Evolutionary conservation across 441 rosid genomes (phyloP), one percentile per base, ranked within the genome.

Genomic region (Populus hybrid): DNA sequence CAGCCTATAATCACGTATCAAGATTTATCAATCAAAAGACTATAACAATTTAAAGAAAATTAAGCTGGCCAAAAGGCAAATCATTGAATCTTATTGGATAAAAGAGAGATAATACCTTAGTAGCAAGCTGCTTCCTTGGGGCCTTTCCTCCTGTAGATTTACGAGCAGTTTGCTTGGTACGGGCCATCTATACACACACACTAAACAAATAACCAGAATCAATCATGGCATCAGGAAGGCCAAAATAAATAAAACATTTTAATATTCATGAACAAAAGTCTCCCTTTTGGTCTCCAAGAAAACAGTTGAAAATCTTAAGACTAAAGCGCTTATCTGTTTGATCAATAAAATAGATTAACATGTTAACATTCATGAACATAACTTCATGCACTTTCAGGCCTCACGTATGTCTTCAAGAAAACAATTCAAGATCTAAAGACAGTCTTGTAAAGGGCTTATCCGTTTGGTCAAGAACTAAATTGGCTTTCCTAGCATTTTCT

Each of bases 151-250:
- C 88, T 5, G 88, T 86, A 1, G 91, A 88, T 36, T 88, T 88
- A 9, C 89, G 86, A 20, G 92, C 92, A 0, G 90, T 89, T 78
- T 89, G 92, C 87, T 89, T 89, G 2, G 90, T 89, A 84, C 92
- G 90, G 24, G 92, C 92, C 90, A 87, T 86, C 73, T 38, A 26
- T 5, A 21, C 4, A 18, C 9, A 21, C 33, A 3, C 12, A 31
- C 23, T 3, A 14, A 45, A 12, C 56, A 45, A 45, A 45, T 12
- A 14, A 45, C 14, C 56, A 45, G 6, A 45, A 45, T 14, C 7
- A 12, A 45, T 4, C 56, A 45, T 45, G 4, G 0, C 0, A 12
- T 12, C 56, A 40, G 45, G 14, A 1, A 9, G 12, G 50, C 56
- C 56, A 45, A 14, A 45, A 0, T 45, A 21, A 0, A 63, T 61